These are phyloP conservation scores for Cercospora janseana DNA, from an alignment of 2,329 filamentous ascomycete genomes.

Conservation along the genomic window DNA sequence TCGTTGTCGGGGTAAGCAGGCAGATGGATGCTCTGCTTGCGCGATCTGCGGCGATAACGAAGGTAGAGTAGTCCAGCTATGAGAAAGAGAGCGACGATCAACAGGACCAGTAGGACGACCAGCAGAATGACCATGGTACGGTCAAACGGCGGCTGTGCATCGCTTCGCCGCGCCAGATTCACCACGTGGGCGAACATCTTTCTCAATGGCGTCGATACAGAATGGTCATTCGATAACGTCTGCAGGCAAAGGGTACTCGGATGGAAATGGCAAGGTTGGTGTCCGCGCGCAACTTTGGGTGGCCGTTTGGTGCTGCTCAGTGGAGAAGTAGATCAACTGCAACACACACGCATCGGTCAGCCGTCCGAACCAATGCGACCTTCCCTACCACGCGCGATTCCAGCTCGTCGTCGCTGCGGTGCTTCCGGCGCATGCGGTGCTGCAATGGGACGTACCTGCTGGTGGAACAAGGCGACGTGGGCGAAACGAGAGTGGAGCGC, in stretches of 20 bases:
- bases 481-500: constrained; percentile 8
- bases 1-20: constrained; percentile 60
- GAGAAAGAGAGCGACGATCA: constrained; percentile 69
- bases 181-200: constrained; percentile 42
- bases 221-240: constrained; percentile 6
- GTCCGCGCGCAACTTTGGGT: not conserved
- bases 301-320: too few relatives aligned
- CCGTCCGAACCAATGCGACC: too few relatives aligned
- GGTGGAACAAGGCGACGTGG: not conserved
- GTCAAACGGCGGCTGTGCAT: constrained; percentile 49
- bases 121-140: constrained; percentile 70
- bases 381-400: too few relatives aligned
- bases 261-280: not conserved
- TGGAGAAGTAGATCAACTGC: not conserved
- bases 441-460: constrained; percentile 12
- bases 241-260: not conserved
- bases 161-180: constrained; percentile 50
- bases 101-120: constrained; percentile 73
- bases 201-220: constrained; percentile 7
- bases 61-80: constrained; percentile 69
- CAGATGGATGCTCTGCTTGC: constrained; percentile 54
- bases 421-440: constrained; percentile 2
- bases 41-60: constrained; percentile 60
- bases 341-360: too few relatives aligned
- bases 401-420: not conserved